Evolutionary conservation across 2,329 filamentous ascomycete genomes (phyloP).

Genomic region (Fusarium cicatricum): DNA sequence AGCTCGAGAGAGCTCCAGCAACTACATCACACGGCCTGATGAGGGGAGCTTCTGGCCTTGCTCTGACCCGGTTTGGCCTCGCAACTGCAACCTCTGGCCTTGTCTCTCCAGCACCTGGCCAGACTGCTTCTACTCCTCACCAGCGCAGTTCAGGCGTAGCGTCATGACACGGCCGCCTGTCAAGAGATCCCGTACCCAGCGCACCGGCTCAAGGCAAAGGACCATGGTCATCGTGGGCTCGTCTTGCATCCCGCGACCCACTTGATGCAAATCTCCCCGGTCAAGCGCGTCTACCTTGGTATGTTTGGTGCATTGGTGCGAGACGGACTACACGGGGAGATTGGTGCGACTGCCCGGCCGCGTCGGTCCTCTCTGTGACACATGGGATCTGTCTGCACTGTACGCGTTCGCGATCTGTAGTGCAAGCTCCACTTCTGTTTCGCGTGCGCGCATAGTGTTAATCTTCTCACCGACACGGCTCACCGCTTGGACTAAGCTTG

Average conservation of each 20-base stretch:
- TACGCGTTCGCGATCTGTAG: constrained; percentile 31
- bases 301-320: constrained; percentile 11
- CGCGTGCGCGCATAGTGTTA: constrained; percentile 15
- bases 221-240: constrained; percentile 23
- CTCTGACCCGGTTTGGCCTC: not conserved
- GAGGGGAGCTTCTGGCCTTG: constrained; percentile 5
- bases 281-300: constrained; percentile 20
- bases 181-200: constrained; percentile 45
- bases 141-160: constrained; percentile 40
- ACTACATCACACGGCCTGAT: constrained; percentile 10
- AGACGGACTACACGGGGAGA: constrained; percentile 32
- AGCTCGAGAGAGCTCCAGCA: constrained; percentile 22
- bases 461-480: constrained; percentile 29
- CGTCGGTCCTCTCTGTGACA: constrained; percentile 22
- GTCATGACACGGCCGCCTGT: constrained; percentile 39
- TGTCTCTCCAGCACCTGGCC: constrained; percentile 9
- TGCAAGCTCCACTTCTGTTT: not conserved
- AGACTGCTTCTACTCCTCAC: constrained; percentile 12
- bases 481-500: constrained; percentile 30
- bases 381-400: constrained; percentile 35
- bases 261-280: constrained; percentile 37
- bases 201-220: constrained; percentile 41
- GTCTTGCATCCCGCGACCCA: constrained; percentile 40
- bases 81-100: constrained; percentile 1
- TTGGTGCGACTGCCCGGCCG: constrained; percentile 25